Base-by-base conservation (phyloP, 78 protist species). In the Speleostelium caveatum region DNA sequence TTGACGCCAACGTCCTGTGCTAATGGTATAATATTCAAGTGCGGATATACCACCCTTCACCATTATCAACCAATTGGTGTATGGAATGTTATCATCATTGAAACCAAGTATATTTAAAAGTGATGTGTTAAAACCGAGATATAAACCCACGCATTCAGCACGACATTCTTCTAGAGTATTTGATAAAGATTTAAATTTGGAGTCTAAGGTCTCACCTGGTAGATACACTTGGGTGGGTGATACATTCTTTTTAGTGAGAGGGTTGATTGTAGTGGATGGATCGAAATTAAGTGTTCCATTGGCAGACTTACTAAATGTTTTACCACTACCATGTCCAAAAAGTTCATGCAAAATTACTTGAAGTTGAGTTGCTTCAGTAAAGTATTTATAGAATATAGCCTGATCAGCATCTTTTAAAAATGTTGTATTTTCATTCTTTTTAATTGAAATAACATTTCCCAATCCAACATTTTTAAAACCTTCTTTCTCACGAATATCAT, bases 391-490 rank as follows among this genome's bases (percentile, higher is more conserved):
- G 72, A 26, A 95, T 32, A 75, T 8, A 0, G 33, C 42, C 59
- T 86, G 93, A 56, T 95, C 97, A 6, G 55, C 62, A 0, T 86
- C 94, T 17, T 62, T 16, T 39, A 91, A 41, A 28, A 94, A 87
- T 19, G 83, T 68, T 0, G 38, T 94, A 7, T 26, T 24, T 60
- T 66, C 86, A 12, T 58, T 32, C 60, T 60, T 61, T 60, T 53
- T 24, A 3, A 87, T 78, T 0, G 94, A 32, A 35, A 94, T 87
- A 3, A 89, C 95, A 77, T 95, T 95, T 30, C 88, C 95, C 3
- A 95, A 77, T 51, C 75, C 59, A 14, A 95, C 97, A 45, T 95
- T 95, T 93, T 95, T 95, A 77, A 95, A 95, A 24, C 97, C 97
- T 3, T 72, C 73, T 16, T 38, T 76, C 42, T 85, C 89, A 42